Evolutionary conservation across 2,329 filamentous ascomycete genomes (phyloP).

Genomic region (Clonostachys solani): DNA sequence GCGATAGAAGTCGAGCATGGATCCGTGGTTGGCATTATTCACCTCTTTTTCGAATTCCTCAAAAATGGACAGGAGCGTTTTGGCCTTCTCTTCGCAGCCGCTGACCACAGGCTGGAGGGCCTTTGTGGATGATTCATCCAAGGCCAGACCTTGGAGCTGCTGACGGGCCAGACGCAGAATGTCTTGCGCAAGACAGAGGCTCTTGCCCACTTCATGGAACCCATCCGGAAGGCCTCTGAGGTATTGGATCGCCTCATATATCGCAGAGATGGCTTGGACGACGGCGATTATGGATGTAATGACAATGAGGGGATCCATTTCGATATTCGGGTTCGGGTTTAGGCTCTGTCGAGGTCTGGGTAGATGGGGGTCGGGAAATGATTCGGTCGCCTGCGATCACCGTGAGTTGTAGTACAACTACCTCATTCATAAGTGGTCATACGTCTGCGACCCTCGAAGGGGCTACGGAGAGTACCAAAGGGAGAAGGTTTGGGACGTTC

Average conservation of each 20-base stretch:
- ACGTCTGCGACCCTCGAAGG: neutral
- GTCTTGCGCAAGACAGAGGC: neutral
- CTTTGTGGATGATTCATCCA: neutral
- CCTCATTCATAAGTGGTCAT: neutral
- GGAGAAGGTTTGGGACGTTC: neutral
- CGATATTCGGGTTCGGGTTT: neutral
- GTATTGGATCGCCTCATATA: neutral
- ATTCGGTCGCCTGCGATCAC: neutral
- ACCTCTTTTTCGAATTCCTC: neutral
- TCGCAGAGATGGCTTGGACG: neutral
- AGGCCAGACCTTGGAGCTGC: neutral
- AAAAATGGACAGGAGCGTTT: neutral
- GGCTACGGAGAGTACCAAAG: neutral
- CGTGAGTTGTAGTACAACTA: neutral
- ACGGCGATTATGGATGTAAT: neutral
- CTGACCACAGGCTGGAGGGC: neutral
- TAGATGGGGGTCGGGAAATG: neutral
- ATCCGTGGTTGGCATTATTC: neutral
- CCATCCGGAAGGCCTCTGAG: neutral
- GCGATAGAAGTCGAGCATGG: neutral
- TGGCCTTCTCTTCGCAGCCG: neutral
- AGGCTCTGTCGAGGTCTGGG: neutral
- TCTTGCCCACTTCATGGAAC: neutral
- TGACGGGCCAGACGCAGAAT: neutral
- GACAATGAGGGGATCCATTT: neutral